phyloP scores from a whole-genome alignment of 2,329 filamentous ascomycete species.

The Nigrospora sphaerica region DNA sequence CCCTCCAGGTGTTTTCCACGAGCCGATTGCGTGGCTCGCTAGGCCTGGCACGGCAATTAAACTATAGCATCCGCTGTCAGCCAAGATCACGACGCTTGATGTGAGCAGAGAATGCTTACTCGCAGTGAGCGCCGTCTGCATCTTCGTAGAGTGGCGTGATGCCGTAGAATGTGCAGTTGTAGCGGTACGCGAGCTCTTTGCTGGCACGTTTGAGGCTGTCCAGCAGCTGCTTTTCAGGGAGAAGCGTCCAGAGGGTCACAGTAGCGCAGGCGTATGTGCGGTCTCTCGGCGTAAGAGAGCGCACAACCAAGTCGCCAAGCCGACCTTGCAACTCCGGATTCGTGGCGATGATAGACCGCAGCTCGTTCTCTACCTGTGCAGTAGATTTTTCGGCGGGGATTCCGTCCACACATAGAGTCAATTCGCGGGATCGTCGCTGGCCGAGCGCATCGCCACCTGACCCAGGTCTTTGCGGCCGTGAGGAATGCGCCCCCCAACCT shows the following conservation, averaged over 20 bases:
- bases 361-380: background rate
- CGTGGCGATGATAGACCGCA: conserved; percentile 1
- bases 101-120: conserved; percentile 9
- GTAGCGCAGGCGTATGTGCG: conserved; percentile 4
- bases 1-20: conserved; percentile 16
- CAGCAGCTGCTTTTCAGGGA: conserved; percentile 1
- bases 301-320: background rate
- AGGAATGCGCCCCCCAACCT: background rate
- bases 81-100: conserved; percentile 1
- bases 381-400: background rate
- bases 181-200: conserved; percentile 5
- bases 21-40: conserved; percentile 19
- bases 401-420: conserved; percentile 2
- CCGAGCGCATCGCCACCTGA: background rate
- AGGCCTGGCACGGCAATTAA: conserved; percentile 21
- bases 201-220: background rate
- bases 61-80: conserved; percentile 5
- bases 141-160: conserved; percentile 17
- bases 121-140: conserved; percentile 5
- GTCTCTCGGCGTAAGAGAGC: conserved; percentile 1
- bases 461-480: background rate
- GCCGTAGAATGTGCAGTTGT: conserved; percentile 12
- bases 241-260: conserved; percentile 2
- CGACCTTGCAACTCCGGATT: background rate
- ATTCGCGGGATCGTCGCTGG: background rate